Conservation (phyloP, 2,329 filamentous ascomycete species). For the Pyrenochaeta sp. region DNA sequence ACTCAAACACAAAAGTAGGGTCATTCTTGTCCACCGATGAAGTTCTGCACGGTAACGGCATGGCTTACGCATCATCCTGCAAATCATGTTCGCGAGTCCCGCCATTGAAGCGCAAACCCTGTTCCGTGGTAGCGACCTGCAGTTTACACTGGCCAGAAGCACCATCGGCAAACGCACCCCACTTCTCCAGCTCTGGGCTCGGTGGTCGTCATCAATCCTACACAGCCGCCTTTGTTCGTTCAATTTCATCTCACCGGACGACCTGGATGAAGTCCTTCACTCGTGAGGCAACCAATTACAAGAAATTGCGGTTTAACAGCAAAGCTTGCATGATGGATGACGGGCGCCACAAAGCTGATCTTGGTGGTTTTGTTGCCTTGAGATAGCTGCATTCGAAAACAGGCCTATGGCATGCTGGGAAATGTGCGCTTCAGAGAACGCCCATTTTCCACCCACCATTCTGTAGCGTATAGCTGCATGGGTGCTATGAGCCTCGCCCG, state of each 20-base stretch:
- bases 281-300: slow-evolving; percentile 7
- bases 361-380: not conserved
- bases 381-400: not conserved
- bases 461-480: not conserved
- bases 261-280: not conserved
- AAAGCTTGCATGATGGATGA: not conserved
- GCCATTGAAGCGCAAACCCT: not conserved
- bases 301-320: not conserved
- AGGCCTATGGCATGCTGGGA: not conserved
- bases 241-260: slow-evolving; percentile 10
- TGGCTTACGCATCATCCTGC: not conserved
- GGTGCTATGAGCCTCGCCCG: not conserved
- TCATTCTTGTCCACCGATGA: not conserved
- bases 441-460: not conserved
- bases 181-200: slow-evolving; percentile 8
- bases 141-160: not conserved
- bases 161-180: slow-evolving; percentile 1
- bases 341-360: slow-evolving; percentile 7
- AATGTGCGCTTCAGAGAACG: not conserved
- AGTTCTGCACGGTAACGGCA: not conserved
- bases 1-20: not conserved
- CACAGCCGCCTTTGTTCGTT: not conserved
- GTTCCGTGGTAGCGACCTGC: slow-evolving; percentile 1
- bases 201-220: not conserved
- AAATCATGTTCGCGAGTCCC: not conserved